A percentile compares a stretch with the other conserved stretches of the same genome.
phyloP scores from a whole-genome alignment of 2,329 filamentous ascomycete species.

The Cercospora janseana region DNA sequence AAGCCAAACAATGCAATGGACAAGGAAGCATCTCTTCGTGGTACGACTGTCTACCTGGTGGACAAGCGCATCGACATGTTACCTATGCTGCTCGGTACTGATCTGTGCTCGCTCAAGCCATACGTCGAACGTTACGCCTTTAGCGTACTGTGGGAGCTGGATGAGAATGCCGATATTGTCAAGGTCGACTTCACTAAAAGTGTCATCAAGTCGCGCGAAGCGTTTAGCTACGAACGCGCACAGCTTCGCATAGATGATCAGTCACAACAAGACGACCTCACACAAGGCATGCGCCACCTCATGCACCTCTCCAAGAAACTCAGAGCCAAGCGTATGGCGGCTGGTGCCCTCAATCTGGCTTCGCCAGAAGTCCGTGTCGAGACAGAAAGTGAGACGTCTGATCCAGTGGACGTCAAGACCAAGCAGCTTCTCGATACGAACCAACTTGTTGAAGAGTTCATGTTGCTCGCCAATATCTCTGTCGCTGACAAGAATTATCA shows the following conservation, averaged over 20 bases:
- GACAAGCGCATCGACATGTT: slow-evolving; percentile 99
- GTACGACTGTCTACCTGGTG: slow-evolving; percentile 94
- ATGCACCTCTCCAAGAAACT: slow-evolving; percentile 89
- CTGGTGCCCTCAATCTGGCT: slow-evolving; percentile 89
- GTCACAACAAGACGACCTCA: slow-evolving; percentile 84
- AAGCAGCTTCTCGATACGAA: slow-evolving; percentile 94
- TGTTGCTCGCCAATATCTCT: slow-evolving; percentile 95
- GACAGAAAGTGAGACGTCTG: slow-evolving; percentile 90
- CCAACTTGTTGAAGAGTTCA: slow-evolving; percentile 97
- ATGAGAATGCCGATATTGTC: slow-evolving; percentile 78
- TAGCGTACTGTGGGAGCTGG: slow-evolving; percentile 71
- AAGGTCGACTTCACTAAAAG: slow-evolving; percentile 91
- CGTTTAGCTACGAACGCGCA: slow-evolving; percentile 96
- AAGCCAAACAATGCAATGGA: slow-evolving; percentile 98
- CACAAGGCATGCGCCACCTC: slow-evolving; percentile 80
- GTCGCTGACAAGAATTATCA: slow-evolving; percentile 88
- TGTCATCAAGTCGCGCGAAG: slow-evolving; percentile 92
- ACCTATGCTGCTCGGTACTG: slow-evolving; percentile 90
- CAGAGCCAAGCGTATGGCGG: slow-evolving; percentile 92
- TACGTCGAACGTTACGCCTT: slow-evolving; percentile 77
- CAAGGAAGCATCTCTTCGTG: slow-evolving; percentile 85
- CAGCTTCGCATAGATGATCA: slow-evolving; percentile 89
- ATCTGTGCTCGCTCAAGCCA: slow-evolving; percentile 93
- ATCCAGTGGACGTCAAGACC: slow-evolving; percentile 93
- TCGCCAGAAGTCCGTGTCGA: slow-evolving; percentile 98